Conservation (phyloP, 2,329 filamentous ascomycete species). For the Aschersonia sp. region DNA sequence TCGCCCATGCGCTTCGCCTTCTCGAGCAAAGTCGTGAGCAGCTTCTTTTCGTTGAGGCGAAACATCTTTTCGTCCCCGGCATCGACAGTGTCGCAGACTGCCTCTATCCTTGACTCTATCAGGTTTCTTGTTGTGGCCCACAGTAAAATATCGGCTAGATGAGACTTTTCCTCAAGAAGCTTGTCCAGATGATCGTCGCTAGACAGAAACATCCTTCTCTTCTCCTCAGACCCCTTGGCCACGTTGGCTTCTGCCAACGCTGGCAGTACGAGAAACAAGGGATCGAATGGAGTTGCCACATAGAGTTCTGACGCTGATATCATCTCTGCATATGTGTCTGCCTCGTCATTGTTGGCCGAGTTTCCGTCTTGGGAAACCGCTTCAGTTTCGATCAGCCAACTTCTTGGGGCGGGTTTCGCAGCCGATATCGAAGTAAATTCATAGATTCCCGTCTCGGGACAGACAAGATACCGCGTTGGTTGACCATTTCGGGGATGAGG, state of each 20-base stretch:
- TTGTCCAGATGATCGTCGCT: constrained; percentile 59
- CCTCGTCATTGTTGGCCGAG: constrained; percentile 5
- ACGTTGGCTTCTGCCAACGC: constrained; percentile 37
- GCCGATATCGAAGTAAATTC: constrained; percentile 46
- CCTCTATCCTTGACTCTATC: constrained; percentile 51
- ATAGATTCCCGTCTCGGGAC: constrained; percentile 46
- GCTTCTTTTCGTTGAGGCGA: constrained; percentile 58
- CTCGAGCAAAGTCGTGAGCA: constrained; percentile 45
- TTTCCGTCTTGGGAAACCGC: constrained; percentile 7
- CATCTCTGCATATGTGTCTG: constrained; percentile 18
- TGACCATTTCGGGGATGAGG: constrained; percentile 41
- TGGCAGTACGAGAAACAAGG: constrained; percentile 71
- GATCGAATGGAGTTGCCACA: constrained; percentile 71
- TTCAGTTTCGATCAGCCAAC: constrained; percentile 41
- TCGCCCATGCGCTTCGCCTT: constrained; percentile 61
- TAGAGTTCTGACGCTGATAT: constrained; percentile 60
- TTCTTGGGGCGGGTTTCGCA: constrained; percentile 38
- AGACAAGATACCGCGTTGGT: constrained; percentile 45
- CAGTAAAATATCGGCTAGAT: constrained; percentile 42
- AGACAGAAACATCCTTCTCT: constrained; percentile 51
- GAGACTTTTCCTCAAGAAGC: constrained; percentile 36
- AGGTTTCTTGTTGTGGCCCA: constrained; percentile 29
- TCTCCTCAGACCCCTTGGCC: constrained; percentile 25
- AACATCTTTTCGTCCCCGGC: constrained; percentile 79
- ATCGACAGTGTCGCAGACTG: constrained; percentile 68